These are phyloP conservation scores for Phytophthora ramorum DNA, from an alignment of 352 stramenopile species.

Conservation along the genomic window DNA sequence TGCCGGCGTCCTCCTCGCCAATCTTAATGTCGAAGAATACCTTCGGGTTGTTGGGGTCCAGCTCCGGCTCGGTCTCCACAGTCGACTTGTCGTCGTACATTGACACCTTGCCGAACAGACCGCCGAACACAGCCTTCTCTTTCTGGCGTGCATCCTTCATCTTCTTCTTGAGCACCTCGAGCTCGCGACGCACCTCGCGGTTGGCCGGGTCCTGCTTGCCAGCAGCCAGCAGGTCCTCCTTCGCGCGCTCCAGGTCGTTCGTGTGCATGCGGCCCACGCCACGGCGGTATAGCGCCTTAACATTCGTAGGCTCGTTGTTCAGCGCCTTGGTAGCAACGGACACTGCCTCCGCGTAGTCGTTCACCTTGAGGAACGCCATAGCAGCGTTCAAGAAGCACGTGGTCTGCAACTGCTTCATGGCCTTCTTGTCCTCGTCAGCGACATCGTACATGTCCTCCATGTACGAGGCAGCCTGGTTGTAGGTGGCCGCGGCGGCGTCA, in stretches of 20 bases:
- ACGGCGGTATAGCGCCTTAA: conserved; percentile 89
- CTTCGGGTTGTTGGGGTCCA: conserved; percentile 93
- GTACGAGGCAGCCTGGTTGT: conserved; percentile 78
- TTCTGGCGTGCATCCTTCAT: conserved; percentile 93
- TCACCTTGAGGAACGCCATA: conserved; percentile 95
- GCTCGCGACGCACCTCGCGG: conserved; percentile 80
- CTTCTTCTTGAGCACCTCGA: conserved; percentile 84
- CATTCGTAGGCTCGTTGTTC: conserved; percentile 80
- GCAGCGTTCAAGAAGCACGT: conserved; percentile 94
- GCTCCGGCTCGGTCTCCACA: conserved; percentile 63
- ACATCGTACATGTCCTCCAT: conserved; percentile 92
- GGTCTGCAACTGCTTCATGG: conserved; percentile 89
- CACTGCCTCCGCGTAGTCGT: conserved; percentile 92
- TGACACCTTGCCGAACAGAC: conserved; percentile 95
- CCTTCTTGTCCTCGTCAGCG: conserved; percentile 82
- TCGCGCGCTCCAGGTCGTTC: conserved; percentile 88
- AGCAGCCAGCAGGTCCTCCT: conserved; percentile 88
- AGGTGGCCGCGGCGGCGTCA: conserved; percentile 85
- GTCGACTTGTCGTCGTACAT: conserved; percentile 98
- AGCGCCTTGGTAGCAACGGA: conserved; percentile 79
- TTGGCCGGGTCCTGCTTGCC: conserved; percentile 83
- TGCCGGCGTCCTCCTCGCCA: conserved; percentile 86
- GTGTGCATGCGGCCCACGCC: conserved; percentile 84
- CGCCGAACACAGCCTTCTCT: conserved; percentile 97
- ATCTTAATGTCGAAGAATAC: conserved; percentile 99